Conservation (phyloP, 345 rosid species). For the Moricandia arvensis region DNA sequence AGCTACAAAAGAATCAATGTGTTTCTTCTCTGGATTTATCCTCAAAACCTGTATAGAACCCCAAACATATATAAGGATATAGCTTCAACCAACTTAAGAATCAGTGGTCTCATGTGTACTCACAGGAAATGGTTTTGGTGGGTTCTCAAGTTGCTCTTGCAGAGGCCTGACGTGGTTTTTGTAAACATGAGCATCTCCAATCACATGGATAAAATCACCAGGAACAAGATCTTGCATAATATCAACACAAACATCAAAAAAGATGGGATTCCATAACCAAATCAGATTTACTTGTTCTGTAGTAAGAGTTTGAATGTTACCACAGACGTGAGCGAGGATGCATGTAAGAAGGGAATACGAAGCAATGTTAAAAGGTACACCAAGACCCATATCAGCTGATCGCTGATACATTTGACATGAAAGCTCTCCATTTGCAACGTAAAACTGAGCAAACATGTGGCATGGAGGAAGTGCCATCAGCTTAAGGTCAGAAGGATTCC, state of each 20-base stretch:
- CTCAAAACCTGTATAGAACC: constrained; percentile 60
- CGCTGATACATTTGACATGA: constrained; percentile 98
- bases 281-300: neutral
- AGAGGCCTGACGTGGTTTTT: constrained; percentile 76
- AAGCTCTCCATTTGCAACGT: constrained; percentile 83
- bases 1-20: constrained; percentile 73
- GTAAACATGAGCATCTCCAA: constrained; percentile 95
- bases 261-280: neutral
- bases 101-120: constrained; percentile 21
- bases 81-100: neutral
- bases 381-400: constrained; percentile 95
- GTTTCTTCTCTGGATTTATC: constrained; percentile 84
- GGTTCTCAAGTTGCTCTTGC: constrained; percentile 87
- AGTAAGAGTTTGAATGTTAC: neutral
- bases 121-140: constrained; percentile 93
- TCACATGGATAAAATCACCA: constrained; percentile 79
- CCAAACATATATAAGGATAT: neutral
- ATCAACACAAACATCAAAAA: neutral
- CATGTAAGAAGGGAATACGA: constrained; percentile 65
- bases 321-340: constrained; percentile 88
- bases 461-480: constrained; percentile 96
- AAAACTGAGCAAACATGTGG: constrained; percentile 94
- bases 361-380: constrained; percentile 91
- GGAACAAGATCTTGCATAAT: constrained; percentile 72
- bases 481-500: constrained; percentile 95